Evolutionary conservation across 768 basidiomycete genomes (phyloP).

Genomic region (Termitomyces bulborhizus): DNA sequence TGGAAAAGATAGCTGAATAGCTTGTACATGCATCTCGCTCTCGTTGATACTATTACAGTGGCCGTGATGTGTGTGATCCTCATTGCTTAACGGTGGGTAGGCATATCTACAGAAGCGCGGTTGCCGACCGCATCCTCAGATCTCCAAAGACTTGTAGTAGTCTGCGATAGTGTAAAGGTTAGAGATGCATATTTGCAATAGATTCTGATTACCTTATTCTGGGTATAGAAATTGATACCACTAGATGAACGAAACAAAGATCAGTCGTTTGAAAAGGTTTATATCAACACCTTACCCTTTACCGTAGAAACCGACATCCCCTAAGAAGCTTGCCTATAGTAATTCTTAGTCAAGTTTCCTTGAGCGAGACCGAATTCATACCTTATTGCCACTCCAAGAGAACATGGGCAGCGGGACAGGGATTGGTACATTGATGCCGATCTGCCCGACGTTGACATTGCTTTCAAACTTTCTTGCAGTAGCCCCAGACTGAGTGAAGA

Average conservation of each 20-base stretch:
- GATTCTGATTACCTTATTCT: conserved; percentile 65
- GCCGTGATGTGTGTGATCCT: not conserved
- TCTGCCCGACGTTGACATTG: conserved; percentile 83
- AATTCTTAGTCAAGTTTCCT: conserved; percentile 1
- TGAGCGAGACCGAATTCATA: conserved; percentile 10
- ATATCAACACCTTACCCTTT: conserved; percentile 47
- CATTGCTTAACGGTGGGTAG: conserved; percentile 55
- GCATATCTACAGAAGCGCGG: conserved; percentile 83
- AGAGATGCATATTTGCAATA: not conserved
- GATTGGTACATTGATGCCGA: conserved; percentile 91
- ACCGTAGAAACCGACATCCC: conserved; percentile 90
- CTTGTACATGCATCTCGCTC: not conserved
- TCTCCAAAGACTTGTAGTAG: conserved; percentile 89
- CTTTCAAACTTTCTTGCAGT: conserved; percentile 94
- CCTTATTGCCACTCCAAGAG: conserved; percentile 94
- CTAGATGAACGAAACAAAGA: conserved; percentile 25
- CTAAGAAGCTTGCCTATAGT: conserved; percentile 61
- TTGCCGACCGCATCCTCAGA: conserved; percentile 77
- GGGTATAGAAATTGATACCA: conserved; percentile 94
- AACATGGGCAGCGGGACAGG: conserved; percentile 94
- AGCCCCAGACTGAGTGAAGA: conserved; percentile 95
- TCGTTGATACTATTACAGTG: not conserved
- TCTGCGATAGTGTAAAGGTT: conserved; percentile 36
- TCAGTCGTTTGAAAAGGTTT: not conserved
- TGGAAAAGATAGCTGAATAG: conserved; percentile 18